phyloP scores from a whole-genome alignment of 2,329 filamentous ascomycete species.

The Lasiodiplodia citricola region DNA sequence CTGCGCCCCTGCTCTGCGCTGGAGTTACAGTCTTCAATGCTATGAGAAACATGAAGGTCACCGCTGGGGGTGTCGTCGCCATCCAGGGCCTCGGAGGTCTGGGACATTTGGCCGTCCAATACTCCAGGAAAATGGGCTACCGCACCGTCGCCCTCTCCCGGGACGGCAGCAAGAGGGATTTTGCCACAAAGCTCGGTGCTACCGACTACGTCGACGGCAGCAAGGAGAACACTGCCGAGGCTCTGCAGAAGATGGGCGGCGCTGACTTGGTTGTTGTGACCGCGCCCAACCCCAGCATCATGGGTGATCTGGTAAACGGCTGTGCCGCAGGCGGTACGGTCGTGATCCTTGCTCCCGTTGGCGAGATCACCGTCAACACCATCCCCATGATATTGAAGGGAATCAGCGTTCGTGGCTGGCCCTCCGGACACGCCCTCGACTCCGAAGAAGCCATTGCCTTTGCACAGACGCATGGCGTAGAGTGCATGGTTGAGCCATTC shows the following conservation, averaged over 20 bases:
- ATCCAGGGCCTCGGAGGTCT: conserved; percentile 60
- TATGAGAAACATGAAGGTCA: conserved; percentile 55
- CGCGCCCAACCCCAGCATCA: conserved; percentile 63
- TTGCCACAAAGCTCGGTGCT: conserved; percentile 61
- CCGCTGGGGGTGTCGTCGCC: conserved; percentile 53
- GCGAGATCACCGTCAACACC: conserved; percentile 52
- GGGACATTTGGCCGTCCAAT: conserved; percentile 61
- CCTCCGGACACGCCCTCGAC: conserved; percentile 58
- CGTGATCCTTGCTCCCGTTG: conserved; percentile 61
- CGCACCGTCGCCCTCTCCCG: conserved; percentile 58
- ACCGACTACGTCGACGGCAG: conserved; percentile 63
- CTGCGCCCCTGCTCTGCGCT: conserved; percentile 52
- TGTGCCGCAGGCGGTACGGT: conserved; percentile 63
- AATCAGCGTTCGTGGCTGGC: conserved; percentile 58
- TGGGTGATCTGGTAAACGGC: conserved; percentile 60
- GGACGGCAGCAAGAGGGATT: conserved; percentile 57
- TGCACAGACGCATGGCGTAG: conserved; percentile 52
- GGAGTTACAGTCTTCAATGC: conserved; percentile 61
- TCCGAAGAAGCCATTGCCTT: conserved; percentile 60
- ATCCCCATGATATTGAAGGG: conserved; percentile 54
- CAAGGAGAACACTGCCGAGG: conserved; percentile 54
- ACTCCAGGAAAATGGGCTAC: conserved; percentile 58
- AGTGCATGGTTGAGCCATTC: conserved; percentile 61
- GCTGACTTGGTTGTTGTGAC: conserved; percentile 67
- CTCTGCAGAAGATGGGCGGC: conserved; percentile 64